Percentiles rank a stretch among this genome's conserved stretches.
These are phyloP conservation scores for Zychaea mexicana DNA, from an alignment of 371 early-diverging fungal species.

Conservation along the genomic window DNA sequence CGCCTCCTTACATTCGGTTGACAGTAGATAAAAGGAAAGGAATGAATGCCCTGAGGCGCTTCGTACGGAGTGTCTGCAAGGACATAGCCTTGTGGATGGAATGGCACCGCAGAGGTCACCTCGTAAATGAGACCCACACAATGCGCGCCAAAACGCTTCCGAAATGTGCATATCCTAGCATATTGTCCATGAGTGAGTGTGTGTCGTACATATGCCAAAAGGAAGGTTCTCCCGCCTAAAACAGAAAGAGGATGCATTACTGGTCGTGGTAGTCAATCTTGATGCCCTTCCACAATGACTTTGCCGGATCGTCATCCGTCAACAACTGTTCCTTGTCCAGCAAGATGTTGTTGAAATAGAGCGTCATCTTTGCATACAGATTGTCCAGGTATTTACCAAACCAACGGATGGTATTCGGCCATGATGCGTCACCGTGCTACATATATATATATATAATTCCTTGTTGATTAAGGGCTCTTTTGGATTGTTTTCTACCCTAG, in stretches of 20 bases:
- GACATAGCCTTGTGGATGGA: constrained; percentile 58
- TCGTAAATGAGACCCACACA: constrained; percentile 62
- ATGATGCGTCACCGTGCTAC: constrained; percentile 29
- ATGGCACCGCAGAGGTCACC: constrained; percentile 50
- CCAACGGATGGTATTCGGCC: constrained; percentile 65
- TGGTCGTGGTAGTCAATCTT: constrained; percentile 58
- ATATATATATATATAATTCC: too few relatives aligned
- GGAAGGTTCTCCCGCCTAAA: not conserved
- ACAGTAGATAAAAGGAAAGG: constrained; percentile 70
- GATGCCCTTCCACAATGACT: constrained; percentile 59
- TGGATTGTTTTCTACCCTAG: too few relatives aligned
- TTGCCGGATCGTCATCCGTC: constrained; percentile 53
- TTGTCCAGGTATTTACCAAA: constrained; percentile 54
- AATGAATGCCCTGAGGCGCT: constrained; percentile 64
- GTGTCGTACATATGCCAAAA: not conserved
- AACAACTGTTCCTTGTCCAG: constrained; percentile 55
- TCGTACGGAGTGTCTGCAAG: constrained; percentile 55
- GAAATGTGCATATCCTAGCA: constrained; percentile 59
- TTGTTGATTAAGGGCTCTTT: too few relatives aligned
- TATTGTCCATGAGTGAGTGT: not conserved
- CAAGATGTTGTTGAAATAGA: constrained; percentile 61
- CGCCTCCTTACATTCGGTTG: constrained; percentile 54
- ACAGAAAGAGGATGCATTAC: constrained; percentile 33
- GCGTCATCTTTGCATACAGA: constrained; percentile 62
- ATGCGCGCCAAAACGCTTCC: constrained; percentile 54